Base-by-base conservation (phyloP, 495 filamentous ascomycete species). In the Daldinia bambusicola region DNA sequence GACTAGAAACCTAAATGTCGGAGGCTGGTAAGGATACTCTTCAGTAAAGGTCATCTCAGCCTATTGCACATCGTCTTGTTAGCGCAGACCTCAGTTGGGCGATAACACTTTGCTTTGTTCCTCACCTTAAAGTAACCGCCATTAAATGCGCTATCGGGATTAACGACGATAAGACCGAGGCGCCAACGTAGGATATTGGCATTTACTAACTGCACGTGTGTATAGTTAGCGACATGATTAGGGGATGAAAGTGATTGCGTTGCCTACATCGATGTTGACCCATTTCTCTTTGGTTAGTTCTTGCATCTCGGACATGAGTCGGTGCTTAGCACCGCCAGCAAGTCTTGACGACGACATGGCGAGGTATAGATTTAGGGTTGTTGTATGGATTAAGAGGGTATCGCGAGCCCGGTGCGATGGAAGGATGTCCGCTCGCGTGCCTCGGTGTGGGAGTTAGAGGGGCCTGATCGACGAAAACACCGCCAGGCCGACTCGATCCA, bases 11-110 rank as follows among this genome's bases (percentile, higher is more conserved):
- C 89, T 89, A 82, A 99, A 99, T 75, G 91, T 91, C 80, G 94
- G 94, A n/a, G 95, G 95, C 32, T 86, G 82, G 79, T 92, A 97
- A 1, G 95, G 95, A 83, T 98, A 99, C 74, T 97, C 93, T 61
- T 87, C 82, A 22, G 92, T 90, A 75, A 99, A 98, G 14, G 84
- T 88, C 91, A 99, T 95, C 55, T 88, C 85, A 48, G 92, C 93
- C 85, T 87, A 64, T 59, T 38, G 20, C 40, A 37, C n/a, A 45
- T 9, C 7, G 45, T 61, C 37, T 31, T 10, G 58, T 77, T 13
- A 75, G 69, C 14, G n/a, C 13, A 20, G 4, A 37, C 51, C 48
- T 16, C 40, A 60, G n/a, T 38, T 32, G 34, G 10, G 6, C 9
- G 13, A n/a, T 7, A 12, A 53, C 8, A 16, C 22, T 53, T 20